Base-by-base conservation (phyloP, 192 early-diverging fungal genomes). In the Anaeromyces robustus region DNA sequence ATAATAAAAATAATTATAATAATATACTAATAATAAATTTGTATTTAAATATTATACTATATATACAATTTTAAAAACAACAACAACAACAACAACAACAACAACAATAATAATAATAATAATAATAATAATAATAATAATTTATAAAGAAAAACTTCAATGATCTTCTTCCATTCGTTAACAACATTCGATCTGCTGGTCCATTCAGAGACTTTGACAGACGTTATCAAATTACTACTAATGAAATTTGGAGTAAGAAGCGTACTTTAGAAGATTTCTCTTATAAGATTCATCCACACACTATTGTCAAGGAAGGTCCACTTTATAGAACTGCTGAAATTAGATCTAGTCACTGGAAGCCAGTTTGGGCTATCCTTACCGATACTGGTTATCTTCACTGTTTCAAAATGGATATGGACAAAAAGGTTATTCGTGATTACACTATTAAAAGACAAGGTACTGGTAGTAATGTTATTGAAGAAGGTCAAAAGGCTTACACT, bases 301-400 rank as follows among this genome's bases (percentile, higher is more conserved):
- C 30, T 22, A 30, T 80, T 22, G 22, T 80, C 4, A 43, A 77
- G n/a, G 43, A 80, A 30, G 79, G 79, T 77, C 43, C 77, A 77
- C 37, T 80, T 22, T 77, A 80, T 12, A 43, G 79, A 30, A 29
- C 30, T 22, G 79, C 43, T 30, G 77, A 43, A 30, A 80, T 80
- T 80, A 43, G 79, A 43, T 77, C 29, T 43, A 77, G 43, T 30
- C 43, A 30, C 22, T 80, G 79, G 79, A 80, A 80, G 26, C 79
- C 79, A 22, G 43, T 77, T 43, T 80, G 79, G 37, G 30, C 30
- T 14, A 77, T 80, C 22, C 31, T 80, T 43, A 80, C 79, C 30
- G 79, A 80, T 30, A 30, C 32, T 22, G 79, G 79, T 30, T 80
- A 77, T 26, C 39, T 80, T 19, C 79, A 80, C 13, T 80, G 34